Evolutionary conservation across 2,329 filamentous ascomycete genomes (phyloP).

Genomic region (Claviceps sp.): DNA sequence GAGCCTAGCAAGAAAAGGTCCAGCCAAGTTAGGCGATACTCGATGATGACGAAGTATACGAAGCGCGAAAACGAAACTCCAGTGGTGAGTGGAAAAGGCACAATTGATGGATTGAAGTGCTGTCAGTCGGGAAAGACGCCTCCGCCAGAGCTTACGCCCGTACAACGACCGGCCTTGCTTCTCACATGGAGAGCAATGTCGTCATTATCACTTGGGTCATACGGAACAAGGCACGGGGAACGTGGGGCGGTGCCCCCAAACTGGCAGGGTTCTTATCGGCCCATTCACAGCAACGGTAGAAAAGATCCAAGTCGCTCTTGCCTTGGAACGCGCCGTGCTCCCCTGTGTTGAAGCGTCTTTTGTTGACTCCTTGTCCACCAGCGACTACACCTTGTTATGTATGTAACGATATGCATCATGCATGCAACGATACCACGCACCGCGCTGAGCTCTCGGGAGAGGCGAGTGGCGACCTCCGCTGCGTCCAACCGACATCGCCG

Average conservation of each 20-base stretch:
- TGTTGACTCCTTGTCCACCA: background rate
- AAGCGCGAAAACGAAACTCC: background rate
- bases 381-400: background rate
- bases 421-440: too few relatives aligned
- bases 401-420: too few relatives aligned
- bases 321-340: background rate
- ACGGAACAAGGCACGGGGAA: background rate
- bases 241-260: slow-evolving; percentile 4
- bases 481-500: too few relatives aligned
- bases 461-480: too few relatives aligned
- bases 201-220: background rate
- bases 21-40: background rate
- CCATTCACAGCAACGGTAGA: background rate
- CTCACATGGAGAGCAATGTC: background rate
- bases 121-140: background rate
- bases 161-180: background rate
- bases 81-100: background rate
- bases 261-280: slow-evolving; percentile 5
- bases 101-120: background rate
- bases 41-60: background rate
- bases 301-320: background rate
- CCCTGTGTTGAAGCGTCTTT: background rate
- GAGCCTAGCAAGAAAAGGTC: background rate
- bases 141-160: background rate
- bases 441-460: too few relatives aligned